These are phyloP conservation scores for Bipolaris bicolor DNA, from an alignment of 2,329 filamentous ascomycete genomes.

Conservation along the genomic window DNA sequence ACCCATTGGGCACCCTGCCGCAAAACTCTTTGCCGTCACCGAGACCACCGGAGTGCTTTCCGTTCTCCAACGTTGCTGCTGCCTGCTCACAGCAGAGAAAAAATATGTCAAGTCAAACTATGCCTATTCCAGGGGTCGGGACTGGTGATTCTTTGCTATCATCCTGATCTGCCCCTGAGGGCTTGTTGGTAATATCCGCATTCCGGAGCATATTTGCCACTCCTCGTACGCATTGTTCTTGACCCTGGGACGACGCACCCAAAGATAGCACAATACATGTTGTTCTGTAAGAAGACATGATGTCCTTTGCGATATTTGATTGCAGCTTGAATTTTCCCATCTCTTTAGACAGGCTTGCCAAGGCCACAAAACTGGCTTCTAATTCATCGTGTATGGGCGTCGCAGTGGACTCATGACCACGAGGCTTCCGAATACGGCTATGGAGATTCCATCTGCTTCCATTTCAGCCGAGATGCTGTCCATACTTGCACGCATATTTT, in stretches of 20 bases:
- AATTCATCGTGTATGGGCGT: neutral
- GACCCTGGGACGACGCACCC: neutral
- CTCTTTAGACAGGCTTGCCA: neutral
- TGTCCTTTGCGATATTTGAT: neutral
- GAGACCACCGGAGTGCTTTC: neutral
- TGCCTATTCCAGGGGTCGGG: neutral
- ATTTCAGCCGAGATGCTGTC: neutral
- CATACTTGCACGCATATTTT: neutral
- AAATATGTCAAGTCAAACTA: neutral
- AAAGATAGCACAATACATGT: neutral
- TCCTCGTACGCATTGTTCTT: neutral
- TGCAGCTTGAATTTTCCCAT: too few species aligned
- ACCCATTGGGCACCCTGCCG: neutral
- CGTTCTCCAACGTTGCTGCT: neutral
- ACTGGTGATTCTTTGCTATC: neutral
- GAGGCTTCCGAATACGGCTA: neutral
- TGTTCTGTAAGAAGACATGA: neutral
- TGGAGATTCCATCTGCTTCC: neutral
- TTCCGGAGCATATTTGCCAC: conserved; percentile 1
- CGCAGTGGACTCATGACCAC: neutral
- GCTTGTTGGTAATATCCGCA: neutral
- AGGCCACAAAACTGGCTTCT: neutral
- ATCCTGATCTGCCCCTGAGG: neutral
- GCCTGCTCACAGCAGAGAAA: neutral
- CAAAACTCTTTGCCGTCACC: neutral